These are phyloP conservation scores for Vitis vinifera DNA, from an alignment of 164 flowering plant genomes.

Conservation along the genomic window DNA sequence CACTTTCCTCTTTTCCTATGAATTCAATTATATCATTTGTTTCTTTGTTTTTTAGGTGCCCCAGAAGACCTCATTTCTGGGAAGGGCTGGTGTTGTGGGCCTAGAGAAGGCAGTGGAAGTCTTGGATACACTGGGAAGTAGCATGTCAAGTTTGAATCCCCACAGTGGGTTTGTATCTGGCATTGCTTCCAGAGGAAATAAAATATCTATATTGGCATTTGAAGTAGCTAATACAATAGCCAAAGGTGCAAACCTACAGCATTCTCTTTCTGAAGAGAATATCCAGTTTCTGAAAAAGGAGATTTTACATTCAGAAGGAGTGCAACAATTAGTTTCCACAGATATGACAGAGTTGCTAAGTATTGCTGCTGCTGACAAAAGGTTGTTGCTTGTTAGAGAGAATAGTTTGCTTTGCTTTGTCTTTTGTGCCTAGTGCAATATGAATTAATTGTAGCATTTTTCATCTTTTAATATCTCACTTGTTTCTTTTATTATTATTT, in stretches of 20 bases:
- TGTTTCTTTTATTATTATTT: neutral
- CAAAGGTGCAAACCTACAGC: slow-evolving; percentile 57
- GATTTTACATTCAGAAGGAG: slow-evolving; percentile 49
- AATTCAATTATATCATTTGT: neutral
- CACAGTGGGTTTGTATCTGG: slow-evolving; percentile 45
- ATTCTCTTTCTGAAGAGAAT: slow-evolving; percentile 59
- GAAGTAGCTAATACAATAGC: slow-evolving; percentile 72
- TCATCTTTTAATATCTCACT: neutral
- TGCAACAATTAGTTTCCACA: slow-evolving; percentile 47
- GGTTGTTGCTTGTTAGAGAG: slow-evolving; percentile 29
- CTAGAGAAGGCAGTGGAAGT: slow-evolving; percentile 64
- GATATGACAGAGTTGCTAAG: slow-evolving; percentile 53
- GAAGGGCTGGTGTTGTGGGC: slow-evolving; percentile 52
- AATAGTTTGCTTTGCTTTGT: neutral
- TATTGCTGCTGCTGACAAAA: slow-evolving; percentile 67
- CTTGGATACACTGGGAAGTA: slow-evolving; percentile 60
- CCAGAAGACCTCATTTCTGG: slow-evolving; percentile 39
- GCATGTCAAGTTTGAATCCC: slow-evolving; percentile 55
- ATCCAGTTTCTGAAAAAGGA: slow-evolving; percentile 54
- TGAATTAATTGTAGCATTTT: neutral
- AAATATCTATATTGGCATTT: slow-evolving; percentile 58
- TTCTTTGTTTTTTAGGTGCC: slow-evolving; percentile 19
- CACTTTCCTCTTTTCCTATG: neutral
- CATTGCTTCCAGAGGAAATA: slow-evolving; percentile 44
- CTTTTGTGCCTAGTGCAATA: neutral